Evolutionary conservation across 2,329 filamentous ascomycete genomes (phyloP).

Genomic region (Daldinia sp.): DNA sequence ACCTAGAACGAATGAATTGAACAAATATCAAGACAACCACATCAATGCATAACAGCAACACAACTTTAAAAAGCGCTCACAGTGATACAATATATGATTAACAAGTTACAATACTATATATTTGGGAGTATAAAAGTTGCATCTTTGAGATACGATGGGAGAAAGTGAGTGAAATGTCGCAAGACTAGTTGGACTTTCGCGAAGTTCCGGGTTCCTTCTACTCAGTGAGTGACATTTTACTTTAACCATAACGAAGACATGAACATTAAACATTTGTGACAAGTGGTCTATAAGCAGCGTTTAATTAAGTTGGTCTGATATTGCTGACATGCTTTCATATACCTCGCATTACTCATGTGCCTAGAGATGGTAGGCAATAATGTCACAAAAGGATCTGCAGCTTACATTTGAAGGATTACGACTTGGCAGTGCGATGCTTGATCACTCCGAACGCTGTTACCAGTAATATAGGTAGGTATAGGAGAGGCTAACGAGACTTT

Average conservation of each 20-base stretch:
- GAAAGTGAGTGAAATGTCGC: no score
- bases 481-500: neutral
- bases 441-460: neutral
- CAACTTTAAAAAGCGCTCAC: neutral
- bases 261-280: no score
- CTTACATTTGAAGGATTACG: constrained; percentile 10
- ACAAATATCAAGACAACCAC: neutral
- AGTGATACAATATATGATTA: neutral
- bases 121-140: no score
- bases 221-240: no score
- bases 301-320: no score
- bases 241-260: no score
- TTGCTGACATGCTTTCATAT: neutral
- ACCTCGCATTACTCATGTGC: neutral
- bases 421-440: neutral
- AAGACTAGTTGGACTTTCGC: no score
- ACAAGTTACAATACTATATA: no score
- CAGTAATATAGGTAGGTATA: neutral
- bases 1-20: neutral
- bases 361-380: neutral
- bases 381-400: constrained; percentile 1
- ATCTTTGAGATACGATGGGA: neutral
- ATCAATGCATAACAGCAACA: neutral
- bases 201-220: no score
- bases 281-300: no score